phyloP scores from a whole-genome alignment of 257 asterid genomes.

The Thymus quinquecostatus region DNA sequence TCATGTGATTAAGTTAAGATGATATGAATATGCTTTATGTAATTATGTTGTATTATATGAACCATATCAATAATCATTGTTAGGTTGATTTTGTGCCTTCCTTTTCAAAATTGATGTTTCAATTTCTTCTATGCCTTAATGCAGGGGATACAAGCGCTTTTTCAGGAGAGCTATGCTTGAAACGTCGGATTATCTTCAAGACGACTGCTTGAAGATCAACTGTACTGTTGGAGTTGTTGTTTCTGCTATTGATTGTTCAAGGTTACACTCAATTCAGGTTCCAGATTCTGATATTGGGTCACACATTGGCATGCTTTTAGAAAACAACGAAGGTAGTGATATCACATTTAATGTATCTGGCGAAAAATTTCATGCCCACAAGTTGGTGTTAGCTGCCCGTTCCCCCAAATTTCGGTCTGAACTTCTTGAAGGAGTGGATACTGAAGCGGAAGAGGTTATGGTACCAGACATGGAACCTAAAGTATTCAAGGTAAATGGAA shows the following conservation, averaged over 20 bases:
- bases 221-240: slow-evolving; percentile 99
- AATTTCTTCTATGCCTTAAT: slow-evolving; percentile 14
- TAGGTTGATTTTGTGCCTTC: slow-evolving; percentile 5
- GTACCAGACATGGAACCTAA: slow-evolving; percentile 82
- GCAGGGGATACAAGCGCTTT: slow-evolving; percentile 93
- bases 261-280: slow-evolving; percentile 82
- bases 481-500: slow-evolving; percentile 77
- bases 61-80: slow-evolving; percentile 1
- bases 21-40: not conserved
- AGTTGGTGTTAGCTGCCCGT: slow-evolving; percentile 93
- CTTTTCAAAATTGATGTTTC: not conserved
- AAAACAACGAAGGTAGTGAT: slow-evolving; percentile 85
- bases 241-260: slow-evolving; percentile 84
- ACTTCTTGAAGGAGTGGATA: slow-evolving; percentile 60
- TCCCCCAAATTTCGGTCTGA: slow-evolving; percentile 71
- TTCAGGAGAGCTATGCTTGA: slow-evolving; percentile 90
- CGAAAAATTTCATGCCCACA: slow-evolving; percentile 87
- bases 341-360: slow-evolving; percentile 74
- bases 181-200: slow-evolving; percentile 87
- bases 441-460: slow-evolving; percentile 63
- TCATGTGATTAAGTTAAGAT: not conserved
- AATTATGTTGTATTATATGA: slow-evolving; percentile 3
- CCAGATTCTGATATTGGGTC: slow-evolving; percentile 92
- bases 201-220: slow-evolving; percentile 96
- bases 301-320: slow-evolving; percentile 81